Base-by-base conservation (phyloP, 208 protist species). In the Histomonas meleagridis region DNA sequence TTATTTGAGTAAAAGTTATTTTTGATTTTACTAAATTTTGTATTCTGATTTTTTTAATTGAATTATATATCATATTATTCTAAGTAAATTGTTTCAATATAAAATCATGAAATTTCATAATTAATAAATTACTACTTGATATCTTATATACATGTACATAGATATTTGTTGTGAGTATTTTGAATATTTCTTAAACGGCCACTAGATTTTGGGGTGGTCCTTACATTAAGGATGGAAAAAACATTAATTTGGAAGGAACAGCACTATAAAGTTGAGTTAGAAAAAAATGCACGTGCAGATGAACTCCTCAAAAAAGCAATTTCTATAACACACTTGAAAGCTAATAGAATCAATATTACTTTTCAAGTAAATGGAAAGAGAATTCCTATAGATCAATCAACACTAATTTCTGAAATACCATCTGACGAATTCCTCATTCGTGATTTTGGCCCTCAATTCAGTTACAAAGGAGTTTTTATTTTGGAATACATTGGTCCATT, bases 381-480 rank as follows among this genome's bases (percentile, higher is more conserved):
- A 18, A 46, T 86, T 86, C 76, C 76, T 16, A 86, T 86, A 14
- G 9, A 43, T 21, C 40, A 32, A 51, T 14, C 18, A n/a, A 7
- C 23, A 2, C 51, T 51, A 55, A 51, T 86, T 40, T 26, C 43
- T 40, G 0, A 46, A n/a, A 9, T 55, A 12, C 1, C 14, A 32
- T 43, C 76, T 38, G 55, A 12, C 18, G 28, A 23, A 38, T 86
- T 86, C 35, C n/a, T 55, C 18, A 49, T 86, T 35, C 43, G 46
- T n/a, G 76, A 86, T 55, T 23, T 86, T 43, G 76, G 76, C 5
- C 76, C 76, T 38, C 76, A 86, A 86, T 51, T 86, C 55, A 46
- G 76, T n/a, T 86, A 46, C 14, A 86, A 28, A 55, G 46, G 40
- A 32, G 43, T 48, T 51, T 86, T 86, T 38, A 40, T 86, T 32